Evolutionary conservation across 176 grass and related monocot species (phyloP), one percentile per base, ranked within the genome.

Genomic region (Ampelocalamus luodianensis): DNA sequence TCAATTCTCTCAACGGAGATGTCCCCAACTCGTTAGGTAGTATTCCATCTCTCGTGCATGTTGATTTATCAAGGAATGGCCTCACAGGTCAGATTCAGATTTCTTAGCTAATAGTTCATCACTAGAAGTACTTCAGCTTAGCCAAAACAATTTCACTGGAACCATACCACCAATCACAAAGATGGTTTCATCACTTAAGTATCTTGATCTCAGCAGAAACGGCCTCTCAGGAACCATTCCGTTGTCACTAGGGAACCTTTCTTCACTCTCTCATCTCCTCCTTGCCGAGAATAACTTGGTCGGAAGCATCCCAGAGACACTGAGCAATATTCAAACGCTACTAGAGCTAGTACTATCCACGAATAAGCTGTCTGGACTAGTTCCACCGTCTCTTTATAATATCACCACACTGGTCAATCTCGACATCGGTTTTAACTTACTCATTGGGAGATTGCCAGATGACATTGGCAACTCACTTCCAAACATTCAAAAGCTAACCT

Each of bases 241-340:
- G 8, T 68, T 82, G 6, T 92, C 82, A 0, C 6, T 91, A 10
- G 90, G 90, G 51, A 88, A 88, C 46, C 69, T 88, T 39, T 63
- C 71, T n/a, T 85, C 55, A 10, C 71, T 91, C 1, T 0, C 48
- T 13, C 0, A 15, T 16, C 76, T 91, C 50, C 1, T 4, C 56
- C 79, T 88, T 34, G 18, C 13, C 15, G 10, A 37, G 0, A 91
- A 91, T 17, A 3, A 39, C 8, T 78, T 91, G 51, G 23, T 72
- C 8, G 90, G 90, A n/a, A 65, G 36, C 44, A 88, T 91, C 16
- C 90, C 90, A 9, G 76, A 88, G 32, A 80, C 56, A 56, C 37
- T 91, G 61, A 43, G 73, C 26, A 55, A 36, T 1, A 10, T 27
- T 6, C 43, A 45, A 45, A 45, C 6, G 43, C 43, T 6, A 10